Conservation (phyloP, 305 asterid species). For the Plantago coronopus region DNA sequence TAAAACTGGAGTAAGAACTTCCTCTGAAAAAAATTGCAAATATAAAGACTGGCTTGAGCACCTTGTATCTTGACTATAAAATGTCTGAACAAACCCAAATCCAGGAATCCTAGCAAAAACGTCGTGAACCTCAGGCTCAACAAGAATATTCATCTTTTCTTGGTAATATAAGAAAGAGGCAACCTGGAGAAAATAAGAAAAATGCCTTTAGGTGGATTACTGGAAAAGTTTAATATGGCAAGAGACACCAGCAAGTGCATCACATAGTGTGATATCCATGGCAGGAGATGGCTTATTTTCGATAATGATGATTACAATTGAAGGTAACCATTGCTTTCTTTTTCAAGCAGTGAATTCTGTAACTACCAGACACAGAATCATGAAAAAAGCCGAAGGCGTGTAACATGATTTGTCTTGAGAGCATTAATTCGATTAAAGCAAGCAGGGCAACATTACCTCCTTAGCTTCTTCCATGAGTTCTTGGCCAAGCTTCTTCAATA, state of each 20-base stretch:
- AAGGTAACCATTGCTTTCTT: background rate
- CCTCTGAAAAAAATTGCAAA: constrained; percentile 5
- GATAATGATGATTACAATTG: background rate
- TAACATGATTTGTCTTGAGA: constrained; percentile 10
- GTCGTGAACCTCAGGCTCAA: constrained; percentile 98
- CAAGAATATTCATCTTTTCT: constrained; percentile 92
- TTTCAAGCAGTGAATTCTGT: background rate
- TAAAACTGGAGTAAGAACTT: constrained; percentile 8
- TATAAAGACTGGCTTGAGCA: constrained; percentile 29
- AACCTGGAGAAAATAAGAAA: constrained; percentile 49
- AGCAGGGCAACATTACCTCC: constrained; percentile 47
- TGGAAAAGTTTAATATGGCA: constrained; percentile 8
- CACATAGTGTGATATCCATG: background rate
- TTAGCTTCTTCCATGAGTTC: constrained; percentile 99
- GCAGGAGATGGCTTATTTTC: constrained; percentile 5
- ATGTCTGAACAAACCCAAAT: constrained; percentile 96
- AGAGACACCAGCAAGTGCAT: constrained; percentile 23
- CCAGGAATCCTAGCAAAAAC: constrained; percentile 94
- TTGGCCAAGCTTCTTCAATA: constrained; percentile 85
- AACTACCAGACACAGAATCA: background rate
- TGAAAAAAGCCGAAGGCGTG: background rate
- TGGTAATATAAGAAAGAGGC: constrained; percentile 85
- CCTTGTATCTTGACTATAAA: constrained; percentile 99
- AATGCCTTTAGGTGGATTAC: constrained; percentile 19
- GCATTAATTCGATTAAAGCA: background rate